Evolutionary conservation across 768 basidiomycete genomes (phyloP).

Genomic region (Fomitopsis pulvina): DNA sequence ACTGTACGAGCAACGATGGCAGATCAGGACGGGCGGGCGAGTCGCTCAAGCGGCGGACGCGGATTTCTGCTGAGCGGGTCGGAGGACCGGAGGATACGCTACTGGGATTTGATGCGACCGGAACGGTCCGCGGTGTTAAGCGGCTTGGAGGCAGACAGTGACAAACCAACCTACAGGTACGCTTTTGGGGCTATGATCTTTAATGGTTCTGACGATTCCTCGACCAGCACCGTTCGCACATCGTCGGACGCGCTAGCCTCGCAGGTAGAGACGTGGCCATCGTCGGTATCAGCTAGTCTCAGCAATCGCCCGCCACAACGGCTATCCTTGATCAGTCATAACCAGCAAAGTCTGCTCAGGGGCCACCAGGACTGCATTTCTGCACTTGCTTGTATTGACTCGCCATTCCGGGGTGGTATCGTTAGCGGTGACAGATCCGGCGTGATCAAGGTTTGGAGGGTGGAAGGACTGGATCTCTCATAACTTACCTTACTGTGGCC

Average conservation of each 20-base stretch:
- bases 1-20: slow-evolving; percentile 27
- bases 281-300: slow-evolving; percentile 34
- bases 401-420: slow-evolving; percentile 88
- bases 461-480: slow-evolving; percentile 38
- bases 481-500: slow-evolving; percentile 1
- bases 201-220: no score
- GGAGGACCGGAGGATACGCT: slow-evolving; percentile 78
- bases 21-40: slow-evolving; percentile 13
- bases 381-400: slow-evolving; percentile 78
- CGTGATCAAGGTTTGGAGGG: slow-evolving; percentile 84
- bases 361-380: slow-evolving; percentile 90
- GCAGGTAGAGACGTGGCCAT: slow-evolving; percentile 61
- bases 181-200: no score
- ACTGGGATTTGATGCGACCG: slow-evolving; percentile 79
- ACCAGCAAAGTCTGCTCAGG: slow-evolving; percentile 78
- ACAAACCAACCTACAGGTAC: slow-evolving; percentile 75
- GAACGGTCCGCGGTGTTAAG: slow-evolving; percentile 76
- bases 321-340: slow-evolving; percentile 71
- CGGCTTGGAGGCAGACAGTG: slow-evolving; percentile 68
- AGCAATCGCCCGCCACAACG: slow-evolving; percentile 67
- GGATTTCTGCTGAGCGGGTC: slow-evolving; percentile 87
- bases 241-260: slow-evolving; percentile 41
- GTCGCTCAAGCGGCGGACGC: slow-evolving; percentile 34
- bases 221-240: slow-evolving; percentile 26
- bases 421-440: slow-evolving; percentile 91